phyloP scores from a whole-genome alignment of 345 rosid species.

The Cochlearia excelsa region DNA sequence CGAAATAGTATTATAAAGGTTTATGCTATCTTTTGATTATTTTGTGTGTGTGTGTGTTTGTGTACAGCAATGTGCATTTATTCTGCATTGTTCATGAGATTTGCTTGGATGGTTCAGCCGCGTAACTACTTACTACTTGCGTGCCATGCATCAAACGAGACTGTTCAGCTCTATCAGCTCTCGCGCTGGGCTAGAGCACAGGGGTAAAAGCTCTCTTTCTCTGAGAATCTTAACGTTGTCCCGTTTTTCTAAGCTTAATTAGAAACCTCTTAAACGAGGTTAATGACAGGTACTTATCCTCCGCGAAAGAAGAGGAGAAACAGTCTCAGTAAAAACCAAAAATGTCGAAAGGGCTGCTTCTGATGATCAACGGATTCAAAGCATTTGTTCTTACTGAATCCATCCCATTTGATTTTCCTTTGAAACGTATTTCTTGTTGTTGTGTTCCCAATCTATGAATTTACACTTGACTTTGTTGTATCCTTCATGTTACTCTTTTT shows the following conservation, averaged over 20 bases:
- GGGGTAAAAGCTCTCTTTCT: slow-evolving; percentile 52
- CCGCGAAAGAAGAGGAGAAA: slow-evolving; percentile 43
- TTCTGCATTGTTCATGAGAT: slow-evolving; percentile 81
- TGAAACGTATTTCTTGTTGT: slow-evolving; percentile 18
- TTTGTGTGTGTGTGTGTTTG: background rate
- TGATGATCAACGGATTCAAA: background rate
- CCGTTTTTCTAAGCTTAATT: too few relatives aligned
- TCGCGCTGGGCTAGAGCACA: slow-evolving; percentile 81
- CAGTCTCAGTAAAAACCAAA: slow-evolving; percentile 32
- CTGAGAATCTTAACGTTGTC: too few relatives aligned
- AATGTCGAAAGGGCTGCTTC: slow-evolving; percentile 14
- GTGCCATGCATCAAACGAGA: slow-evolving; percentile 95
- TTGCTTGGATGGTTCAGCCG: slow-evolving; percentile 91
- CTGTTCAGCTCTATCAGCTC: slow-evolving; percentile 88
- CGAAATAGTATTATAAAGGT: too few relatives aligned
- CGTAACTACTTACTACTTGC: slow-evolving; percentile 81
- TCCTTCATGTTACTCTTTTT: slow-evolving; percentile 15
- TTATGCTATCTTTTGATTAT: too few relatives aligned
- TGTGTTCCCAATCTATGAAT: slow-evolving; percentile 18
- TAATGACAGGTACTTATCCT: slow-evolving; percentile 42
- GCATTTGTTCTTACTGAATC: slow-evolving; percentile 14
- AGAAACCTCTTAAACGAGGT: background rate
- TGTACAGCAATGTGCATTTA: slow-evolving; percentile 68
- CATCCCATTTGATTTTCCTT: slow-evolving; percentile 15
- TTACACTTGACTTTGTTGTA: slow-evolving; percentile 26